Base-by-base conservation (phyloP, 2,329 filamentous ascomycete species). In the Fusarium longipes region DNA sequence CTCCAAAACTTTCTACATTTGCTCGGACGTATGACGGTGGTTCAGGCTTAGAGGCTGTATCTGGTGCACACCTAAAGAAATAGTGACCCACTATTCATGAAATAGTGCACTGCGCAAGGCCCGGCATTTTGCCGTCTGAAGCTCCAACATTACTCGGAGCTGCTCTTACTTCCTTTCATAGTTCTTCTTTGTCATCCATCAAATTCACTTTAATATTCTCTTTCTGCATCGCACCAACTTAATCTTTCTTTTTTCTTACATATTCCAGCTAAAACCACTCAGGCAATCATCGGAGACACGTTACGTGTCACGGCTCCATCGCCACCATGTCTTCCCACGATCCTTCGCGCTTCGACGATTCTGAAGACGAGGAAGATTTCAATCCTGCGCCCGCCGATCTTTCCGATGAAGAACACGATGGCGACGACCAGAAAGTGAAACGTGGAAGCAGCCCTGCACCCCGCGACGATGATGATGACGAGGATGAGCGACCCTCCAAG, bases 311-410 rank as follows among this genome's bases (percentile, higher is more conserved):
- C 69, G 71, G 45, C 52, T 30, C 43, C 33, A 50, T 62, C 60
- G 60, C 62, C 66, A 69, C 59, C 70, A 80, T 73, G 58, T 86
- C 87, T 83, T 79, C 82, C 38, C 82, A 79, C 73, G 80, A 83
- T 55, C 78, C 74, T 70, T 78, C 81, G 63, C 82, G 82, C 64
- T 85, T 82, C 74, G 83, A 87, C 73, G 87, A 89, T 63, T 89
- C 87, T 61, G 91, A 92, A 56, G 92, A 96, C 49, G 93, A 96
- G 72, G 90, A 92, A 63, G 91, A 95, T 77, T 97, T 97, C 85
- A 97, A 97, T 77, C 94, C 93, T 49, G 88, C 86, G 47, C 90
- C 91, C 20, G 90, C 87, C 62, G 87, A 93, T 59, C 75, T 87
- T 32, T 96, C 92, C 5, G 92, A 95, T 69, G 89, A 80, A 7